Conservation (phyloP, 106 monocot species). For the Cymbidium sinense region DNA sequence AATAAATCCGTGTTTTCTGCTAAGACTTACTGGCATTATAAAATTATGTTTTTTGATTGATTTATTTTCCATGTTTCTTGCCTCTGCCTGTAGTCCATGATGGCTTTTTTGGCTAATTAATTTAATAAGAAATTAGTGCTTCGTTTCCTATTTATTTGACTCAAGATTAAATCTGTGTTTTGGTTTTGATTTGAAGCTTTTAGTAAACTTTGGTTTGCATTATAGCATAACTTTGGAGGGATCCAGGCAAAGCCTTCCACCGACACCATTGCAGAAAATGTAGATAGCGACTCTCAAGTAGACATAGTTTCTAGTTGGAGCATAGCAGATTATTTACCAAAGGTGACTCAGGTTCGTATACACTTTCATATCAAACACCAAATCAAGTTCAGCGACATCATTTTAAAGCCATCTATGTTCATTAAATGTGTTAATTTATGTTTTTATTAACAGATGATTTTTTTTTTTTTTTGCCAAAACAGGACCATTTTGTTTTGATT, state of each 20-base stretch:
- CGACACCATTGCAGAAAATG: conserved; percentile 12
- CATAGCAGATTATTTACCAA: conserved; percentile 79
- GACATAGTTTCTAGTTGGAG: conserved; percentile 92
- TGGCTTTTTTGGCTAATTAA: too few species aligned
- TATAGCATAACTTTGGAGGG: conserved; percentile 89
- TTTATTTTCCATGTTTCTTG: too few species aligned
- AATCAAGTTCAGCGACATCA: not conserved
- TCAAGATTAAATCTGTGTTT: not conserved
- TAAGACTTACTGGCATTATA: not conserved
- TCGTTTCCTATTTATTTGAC: not conserved
- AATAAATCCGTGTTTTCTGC: not conserved
- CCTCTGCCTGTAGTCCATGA: too few species aligned
- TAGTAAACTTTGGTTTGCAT: conserved; percentile 10
- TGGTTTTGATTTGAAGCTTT: not conserved
- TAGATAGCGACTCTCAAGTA: conserved; percentile 39
- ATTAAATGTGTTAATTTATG: not conserved
- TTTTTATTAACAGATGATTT: not conserved
- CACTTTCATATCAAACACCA: not conserved
- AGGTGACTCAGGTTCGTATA: conserved; percentile 49
- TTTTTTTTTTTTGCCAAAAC: conserved; percentile 12
- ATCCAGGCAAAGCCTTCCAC: conserved; percentile 47
- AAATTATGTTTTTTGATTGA: not conserved
- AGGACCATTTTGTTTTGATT: conserved; percentile 87
- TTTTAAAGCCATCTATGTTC: not conserved
- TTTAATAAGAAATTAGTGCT: not conserved